Percentiles rank a stretch among this genome's conserved stretches.
These are phyloP conservation scores for Sugiyamaella neomexicana DNA, from an alignment of 1,139 yeast species.

Conservation along the genomic window DNA sequence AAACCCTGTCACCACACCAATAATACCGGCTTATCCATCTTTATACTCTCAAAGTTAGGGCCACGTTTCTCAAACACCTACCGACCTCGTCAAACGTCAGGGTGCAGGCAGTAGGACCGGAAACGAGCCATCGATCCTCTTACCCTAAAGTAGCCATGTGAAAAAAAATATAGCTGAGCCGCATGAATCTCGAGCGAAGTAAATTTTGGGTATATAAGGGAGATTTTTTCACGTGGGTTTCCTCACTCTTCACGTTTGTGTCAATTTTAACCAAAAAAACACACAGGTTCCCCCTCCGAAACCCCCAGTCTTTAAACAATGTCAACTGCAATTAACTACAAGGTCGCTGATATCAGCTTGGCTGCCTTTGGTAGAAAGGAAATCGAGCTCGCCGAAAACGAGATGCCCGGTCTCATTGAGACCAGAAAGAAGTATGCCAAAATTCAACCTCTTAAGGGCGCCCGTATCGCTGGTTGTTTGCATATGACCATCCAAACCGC, in stretches of 20 bases:
- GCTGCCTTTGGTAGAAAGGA: constrained; percentile 99
- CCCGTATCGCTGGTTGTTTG: constrained; percentile 98
- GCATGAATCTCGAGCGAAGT: neutral
- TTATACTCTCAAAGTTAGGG: too few species aligned
- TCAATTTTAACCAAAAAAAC: neutral
- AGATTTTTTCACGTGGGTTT: neutral
- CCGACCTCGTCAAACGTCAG: too few species aligned
- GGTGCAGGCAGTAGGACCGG: too few species aligned
- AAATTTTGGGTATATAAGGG: constrained; percentile 3
- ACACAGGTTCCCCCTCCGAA: neutral
- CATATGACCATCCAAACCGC: constrained; percentile 99
- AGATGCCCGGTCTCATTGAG: constrained; percentile 99
- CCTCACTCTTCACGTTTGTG: neutral
- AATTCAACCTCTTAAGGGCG: constrained; percentile 96
- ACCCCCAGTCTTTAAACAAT: neutral
- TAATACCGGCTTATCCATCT: too few species aligned
- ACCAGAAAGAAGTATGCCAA: constrained; percentile 92
- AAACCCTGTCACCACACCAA: too few species aligned
- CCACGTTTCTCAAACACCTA: too few species aligned
- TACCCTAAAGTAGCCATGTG: constrained; percentile 13
- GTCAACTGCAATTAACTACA: constrained; percentile 54
- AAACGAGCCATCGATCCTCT: neutral
- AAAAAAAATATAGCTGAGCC: constrained; percentile 5
- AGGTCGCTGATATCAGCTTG: constrained; percentile 97
- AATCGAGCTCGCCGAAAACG: constrained; percentile 98